phyloP scores from a whole-genome alignment of 257 asterid species.

The Solanum chiquidenum region DNA sequence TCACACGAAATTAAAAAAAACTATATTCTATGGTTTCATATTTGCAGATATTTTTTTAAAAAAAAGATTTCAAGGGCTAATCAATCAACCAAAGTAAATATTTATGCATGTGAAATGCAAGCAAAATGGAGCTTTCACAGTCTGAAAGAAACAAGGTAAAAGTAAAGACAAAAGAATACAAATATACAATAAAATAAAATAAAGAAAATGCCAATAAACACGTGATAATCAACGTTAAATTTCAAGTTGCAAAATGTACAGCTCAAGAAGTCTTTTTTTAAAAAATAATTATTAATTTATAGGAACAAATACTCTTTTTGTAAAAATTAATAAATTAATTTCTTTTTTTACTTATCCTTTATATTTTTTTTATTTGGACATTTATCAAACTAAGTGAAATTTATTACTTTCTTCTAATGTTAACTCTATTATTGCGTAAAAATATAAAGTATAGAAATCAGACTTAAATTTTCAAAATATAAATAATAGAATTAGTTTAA shows the following conservation, averaged over 20 bases:
- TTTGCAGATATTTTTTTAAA: neutral
- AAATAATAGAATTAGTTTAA: too few relatives aligned
- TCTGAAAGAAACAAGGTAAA: neutral
- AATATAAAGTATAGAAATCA: neutral
- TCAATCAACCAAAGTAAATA: neutral
- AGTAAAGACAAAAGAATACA: neutral
- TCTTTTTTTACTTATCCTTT: neutral
- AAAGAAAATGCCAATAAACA: neutral
- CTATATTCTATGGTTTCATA: neutral
- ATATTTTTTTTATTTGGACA: neutral
- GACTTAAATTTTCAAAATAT: neutral
- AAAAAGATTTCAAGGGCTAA: neutral
- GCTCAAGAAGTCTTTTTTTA: neutral
- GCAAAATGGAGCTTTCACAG: neutral
- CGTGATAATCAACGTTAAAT: neutral
- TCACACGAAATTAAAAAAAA: neutral
- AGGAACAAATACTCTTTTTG: neutral
- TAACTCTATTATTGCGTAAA: neutral
- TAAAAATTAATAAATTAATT: neutral
- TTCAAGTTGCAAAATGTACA: neutral
- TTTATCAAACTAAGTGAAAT: neutral
- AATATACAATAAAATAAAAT: neutral
- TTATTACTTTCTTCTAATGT: neutral
- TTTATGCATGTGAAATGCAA: neutral
- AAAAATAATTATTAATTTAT: too few relatives aligned